phyloP scores from a whole-genome alignment of 106 monocot genomes.

The Vanilla planifolia region DNA sequence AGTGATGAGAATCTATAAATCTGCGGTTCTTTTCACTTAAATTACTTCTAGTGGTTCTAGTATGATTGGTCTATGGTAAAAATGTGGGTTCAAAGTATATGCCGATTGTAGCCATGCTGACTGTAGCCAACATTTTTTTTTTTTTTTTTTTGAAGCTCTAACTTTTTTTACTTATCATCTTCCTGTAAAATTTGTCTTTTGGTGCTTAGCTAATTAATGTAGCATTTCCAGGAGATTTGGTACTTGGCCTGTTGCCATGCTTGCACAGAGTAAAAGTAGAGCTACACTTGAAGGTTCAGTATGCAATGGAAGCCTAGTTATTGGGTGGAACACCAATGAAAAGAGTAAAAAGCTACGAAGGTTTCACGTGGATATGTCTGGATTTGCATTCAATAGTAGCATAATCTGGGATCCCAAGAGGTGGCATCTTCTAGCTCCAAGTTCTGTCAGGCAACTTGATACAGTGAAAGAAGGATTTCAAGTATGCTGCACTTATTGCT shows the following conservation, averaged over 20 bases:
- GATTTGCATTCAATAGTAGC: slow-evolving; percentile 96
- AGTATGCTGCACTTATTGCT: slow-evolving; percentile 28
- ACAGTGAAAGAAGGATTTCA: slow-evolving; percentile 80
- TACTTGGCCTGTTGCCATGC: slow-evolving; percentile 79
- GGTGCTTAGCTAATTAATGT: neutral
- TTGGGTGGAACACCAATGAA: slow-evolving; percentile 91
- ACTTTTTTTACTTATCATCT: neutral
- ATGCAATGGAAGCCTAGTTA: slow-evolving; percentile 70
- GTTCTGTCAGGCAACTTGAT: slow-evolving; percentile 65
- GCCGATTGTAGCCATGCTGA: no score
- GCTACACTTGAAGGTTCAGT: slow-evolving; percentile 77
- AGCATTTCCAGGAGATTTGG: slow-evolving; percentile 47
- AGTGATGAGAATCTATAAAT: no score
- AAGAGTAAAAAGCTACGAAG: slow-evolving; percentile 71
- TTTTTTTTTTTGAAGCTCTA: neutral
- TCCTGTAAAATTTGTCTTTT: neutral
- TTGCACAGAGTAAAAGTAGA: slow-evolving; percentile 65
- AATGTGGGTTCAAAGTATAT: no score
- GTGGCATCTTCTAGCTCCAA: slow-evolving; percentile 34
- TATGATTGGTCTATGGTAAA: no score
- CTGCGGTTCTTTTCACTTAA: no score
- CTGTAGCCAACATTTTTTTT: no score
- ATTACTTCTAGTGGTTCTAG: no score
- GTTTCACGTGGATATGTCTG: slow-evolving; percentile 96
- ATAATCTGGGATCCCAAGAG: slow-evolving; percentile 79